Evolutionary conservation across 371 early-diverging fungal species (phyloP).

Genomic region (Choanephora cucurbitarum): DNA sequence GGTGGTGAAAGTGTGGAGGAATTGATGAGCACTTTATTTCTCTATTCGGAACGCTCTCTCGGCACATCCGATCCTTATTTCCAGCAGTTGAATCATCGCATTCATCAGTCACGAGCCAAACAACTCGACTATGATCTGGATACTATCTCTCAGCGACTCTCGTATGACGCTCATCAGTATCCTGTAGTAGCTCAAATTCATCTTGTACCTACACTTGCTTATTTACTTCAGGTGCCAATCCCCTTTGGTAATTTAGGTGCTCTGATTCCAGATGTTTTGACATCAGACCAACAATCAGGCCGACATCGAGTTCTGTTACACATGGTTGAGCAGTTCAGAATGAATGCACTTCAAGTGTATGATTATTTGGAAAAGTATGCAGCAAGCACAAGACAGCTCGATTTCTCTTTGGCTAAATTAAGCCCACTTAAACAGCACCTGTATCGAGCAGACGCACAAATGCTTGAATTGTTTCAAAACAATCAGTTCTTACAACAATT

Average conservation of each 20-base stretch:
- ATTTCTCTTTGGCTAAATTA: constrained; percentile 30
- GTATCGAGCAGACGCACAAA: constrained; percentile 25
- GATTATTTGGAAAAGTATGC: constrained; percentile 65
- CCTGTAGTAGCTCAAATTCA: constrained; percentile 80
- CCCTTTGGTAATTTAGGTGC: constrained; percentile 87
- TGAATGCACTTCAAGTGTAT: constrained; percentile 81
- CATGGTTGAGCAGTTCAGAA: constrained; percentile 57
- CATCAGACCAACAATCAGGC: constrained; percentile 18
- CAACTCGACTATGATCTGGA: constrained; percentile 33
- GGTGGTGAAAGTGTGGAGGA: constrained; percentile 95
- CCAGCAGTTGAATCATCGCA: constrained; percentile 17
- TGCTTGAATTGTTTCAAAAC: constrained; percentile 30
- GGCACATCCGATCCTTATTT: constrained; percentile 10
- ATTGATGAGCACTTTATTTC: constrained; percentile 81
- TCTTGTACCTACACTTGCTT: constrained; percentile 76
- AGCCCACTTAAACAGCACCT: constrained; percentile 26
- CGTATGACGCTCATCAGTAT: constrained; percentile 33
- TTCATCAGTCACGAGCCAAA: constrained; percentile 24
- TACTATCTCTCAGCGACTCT: constrained; percentile 16
- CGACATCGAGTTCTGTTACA: constrained; percentile 50
- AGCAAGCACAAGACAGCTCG: constrained; percentile 31
- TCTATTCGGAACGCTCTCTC: constrained; percentile 63
- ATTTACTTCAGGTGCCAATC: constrained; percentile 74
- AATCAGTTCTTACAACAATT: constrained; percentile 21
- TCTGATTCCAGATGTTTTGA: constrained; percentile 73